Base-by-base conservation (phyloP, 2,329 filamentous ascomycete species). In the Pseudogymnoascus sp. region DNA sequence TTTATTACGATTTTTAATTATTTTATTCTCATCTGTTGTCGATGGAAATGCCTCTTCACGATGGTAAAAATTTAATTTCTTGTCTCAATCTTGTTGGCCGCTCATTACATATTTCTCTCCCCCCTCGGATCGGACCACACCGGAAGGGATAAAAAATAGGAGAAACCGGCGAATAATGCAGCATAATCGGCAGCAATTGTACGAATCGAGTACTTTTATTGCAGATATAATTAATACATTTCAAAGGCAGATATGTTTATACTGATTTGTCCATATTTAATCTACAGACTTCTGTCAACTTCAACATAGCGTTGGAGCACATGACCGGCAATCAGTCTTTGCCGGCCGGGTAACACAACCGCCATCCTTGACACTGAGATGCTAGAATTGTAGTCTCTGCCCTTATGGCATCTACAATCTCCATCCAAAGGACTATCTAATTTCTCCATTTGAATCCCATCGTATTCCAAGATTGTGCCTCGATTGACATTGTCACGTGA, bases 111-210 rank as follows among this genome's bases (percentile, higher is more conserved):
- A 55, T 55, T 55, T 55, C 48, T 55, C 29, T 33, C 29, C 29
- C 29, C 17, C 29, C 29, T 55, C 48, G 48, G 48, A 55, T 55
- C 48, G 48, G 48, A 55, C 48, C 48, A 55, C 48, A 55, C 48
- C 48, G 48, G 48, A 55, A 55, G 48, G 48, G 48, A 55, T 55
- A 35, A 55, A 55, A 55, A 55, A 55, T 55, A 55, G 48, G 48
- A 55, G 48, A 55, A 39, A 17, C 27, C 9, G 9, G 13, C 15
- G 8, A 55, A 55, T 55, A 55, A 55, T 55, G 15, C 48, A 21
- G n/a, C n/a, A 35, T 9, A 55, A 55, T 13, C 48, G 4, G 15
- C 48, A 17, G 2, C 48, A 33, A 35, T 29, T 33, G 48, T 10
- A 21, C 48, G 12, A 55, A 55, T 55, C 15, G 29, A 17, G 48